Conservation (phyloP, 2,329 filamentous ascomycete genomes). For the Fusarium sp. region DNA sequence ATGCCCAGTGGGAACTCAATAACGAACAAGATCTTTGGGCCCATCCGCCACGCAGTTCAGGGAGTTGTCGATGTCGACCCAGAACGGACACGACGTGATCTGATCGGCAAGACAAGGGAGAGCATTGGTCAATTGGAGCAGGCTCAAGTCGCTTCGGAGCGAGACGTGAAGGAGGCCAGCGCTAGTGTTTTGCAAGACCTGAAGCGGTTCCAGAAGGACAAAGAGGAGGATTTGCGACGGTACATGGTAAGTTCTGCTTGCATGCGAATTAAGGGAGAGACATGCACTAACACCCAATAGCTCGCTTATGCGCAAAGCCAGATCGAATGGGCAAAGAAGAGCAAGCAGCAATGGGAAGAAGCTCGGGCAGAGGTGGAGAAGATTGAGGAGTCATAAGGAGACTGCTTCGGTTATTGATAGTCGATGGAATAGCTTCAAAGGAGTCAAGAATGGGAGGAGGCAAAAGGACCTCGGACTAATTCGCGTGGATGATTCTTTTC, state of each 20-base stretch:
- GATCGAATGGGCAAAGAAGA: constrained; percentile 91
- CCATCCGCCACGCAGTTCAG: constrained; percentile 93
- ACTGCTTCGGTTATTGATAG: background rate
- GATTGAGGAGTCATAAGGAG: constrained; percentile 69
- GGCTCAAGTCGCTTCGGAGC: constrained; percentile 84
- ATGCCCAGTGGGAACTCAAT: constrained; percentile 87
- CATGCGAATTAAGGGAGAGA: background rate
- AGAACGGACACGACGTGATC: constrained; percentile 87
- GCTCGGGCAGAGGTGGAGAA: constrained; percentile 86
- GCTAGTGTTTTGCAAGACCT: constrained; percentile 86
- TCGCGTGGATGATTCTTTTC: constrained; percentile 17
- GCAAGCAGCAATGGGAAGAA: constrained; percentile 91
- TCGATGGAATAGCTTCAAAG: constrained; percentile 13
- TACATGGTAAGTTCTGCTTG: constrained; percentile 81
- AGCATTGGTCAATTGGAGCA: constrained; percentile 86
- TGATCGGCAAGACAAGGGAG: constrained; percentile 95
- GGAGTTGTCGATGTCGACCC: constrained; percentile 97
- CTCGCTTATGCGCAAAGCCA: constrained; percentile 92
- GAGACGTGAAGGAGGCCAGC: constrained; percentile 93
- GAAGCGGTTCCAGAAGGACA: constrained; percentile 91
- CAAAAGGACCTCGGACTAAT: constrained; percentile 33
- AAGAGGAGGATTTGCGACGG: constrained; percentile 89
- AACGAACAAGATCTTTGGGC: constrained; percentile 91
- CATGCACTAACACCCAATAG: constrained; percentile 55
- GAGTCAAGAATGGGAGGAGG: constrained; percentile 15